Percentiles rank a stretch among this genome's conserved stretches.
Conservation (phyloP, 305 asterid species). For the Ilex paraguariensis region DNA sequence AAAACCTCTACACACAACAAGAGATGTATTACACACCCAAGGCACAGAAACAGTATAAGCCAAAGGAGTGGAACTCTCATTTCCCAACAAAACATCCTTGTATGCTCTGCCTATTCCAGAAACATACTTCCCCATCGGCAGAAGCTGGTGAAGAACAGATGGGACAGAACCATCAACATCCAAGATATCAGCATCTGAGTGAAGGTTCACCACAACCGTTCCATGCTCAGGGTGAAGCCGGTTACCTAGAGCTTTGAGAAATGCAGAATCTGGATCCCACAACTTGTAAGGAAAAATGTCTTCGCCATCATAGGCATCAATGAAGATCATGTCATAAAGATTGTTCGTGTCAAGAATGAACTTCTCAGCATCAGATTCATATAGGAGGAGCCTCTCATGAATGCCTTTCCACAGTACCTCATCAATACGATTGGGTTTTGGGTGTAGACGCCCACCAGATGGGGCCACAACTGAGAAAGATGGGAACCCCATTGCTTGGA, state of each 20-base stretch:
- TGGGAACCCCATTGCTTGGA: slow-evolving; percentile 87
- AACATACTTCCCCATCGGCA: slow-evolving; percentile 51
- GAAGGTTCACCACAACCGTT: slow-evolving; percentile 79
- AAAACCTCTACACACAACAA: slow-evolving; percentile 64
- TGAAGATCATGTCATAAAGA: slow-evolving; percentile 60
- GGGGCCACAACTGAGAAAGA: slow-evolving; percentile 48
- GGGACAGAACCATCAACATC: slow-evolving; percentile 15
- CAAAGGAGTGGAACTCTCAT: slow-evolving; percentile 30
- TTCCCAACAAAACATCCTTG: slow-evolving; percentile 43
- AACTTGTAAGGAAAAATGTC: slow-evolving; percentile 67
- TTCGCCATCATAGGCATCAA: slow-evolving; percentile 85
- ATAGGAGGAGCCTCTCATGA: slow-evolving; percentile 59
- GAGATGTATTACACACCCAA: slow-evolving; percentile 73
- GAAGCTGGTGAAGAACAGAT: slow-evolving; percentile 11
- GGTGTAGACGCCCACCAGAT: slow-evolving; percentile 36
- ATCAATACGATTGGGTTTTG: slow-evolving; percentile 33
- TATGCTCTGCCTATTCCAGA: slow-evolving; percentile 44
- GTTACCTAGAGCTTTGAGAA: slow-evolving; percentile 45
- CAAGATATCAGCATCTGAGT: slow-evolving; percentile 42
- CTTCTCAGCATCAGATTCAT: slow-evolving; percentile 68
- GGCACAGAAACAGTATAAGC: slow-evolving; percentile 67
- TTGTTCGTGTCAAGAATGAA: slow-evolving; percentile 47
- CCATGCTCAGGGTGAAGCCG: slow-evolving; percentile 76
- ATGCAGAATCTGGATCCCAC: slow-evolving; percentile 64
- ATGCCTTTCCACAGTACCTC: slow-evolving; percentile 74